These are phyloP conservation scores for Aspergillus eucalypticola DNA, from an alignment of 2,329 filamentous ascomycete species.

Conservation along the genomic window DNA sequence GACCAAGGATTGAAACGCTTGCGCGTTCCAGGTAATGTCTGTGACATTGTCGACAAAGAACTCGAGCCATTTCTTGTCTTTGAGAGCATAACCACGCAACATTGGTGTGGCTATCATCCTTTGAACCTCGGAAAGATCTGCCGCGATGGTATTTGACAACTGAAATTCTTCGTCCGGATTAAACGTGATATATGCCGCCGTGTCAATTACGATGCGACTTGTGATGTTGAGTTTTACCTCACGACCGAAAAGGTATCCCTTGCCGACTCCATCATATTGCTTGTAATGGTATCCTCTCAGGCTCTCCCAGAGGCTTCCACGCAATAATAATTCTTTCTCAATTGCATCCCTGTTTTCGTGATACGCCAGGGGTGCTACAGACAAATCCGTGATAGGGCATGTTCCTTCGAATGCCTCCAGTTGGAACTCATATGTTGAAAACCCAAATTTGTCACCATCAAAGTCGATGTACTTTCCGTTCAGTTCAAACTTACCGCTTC, in stretches of 20 bases:
- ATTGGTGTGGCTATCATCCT: slow-evolving; percentile 44
- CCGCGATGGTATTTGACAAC: background rate
- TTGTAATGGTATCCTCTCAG: background rate
- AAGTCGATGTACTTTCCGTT: background rate
- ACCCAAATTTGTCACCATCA: background rate
- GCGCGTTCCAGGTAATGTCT: slow-evolving; percentile 48
- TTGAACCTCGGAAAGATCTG: slow-evolving; percentile 43
- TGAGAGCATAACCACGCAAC: slow-evolving; percentile 52
- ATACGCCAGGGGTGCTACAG: background rate
- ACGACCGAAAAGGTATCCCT: background rate
- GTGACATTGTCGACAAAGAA: slow-evolving; percentile 43
- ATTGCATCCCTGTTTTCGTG: background rate
- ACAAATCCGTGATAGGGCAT: background rate
- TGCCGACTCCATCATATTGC: background rate
- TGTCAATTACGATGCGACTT: slow-evolving; percentile 53
- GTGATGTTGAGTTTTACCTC: background rate
- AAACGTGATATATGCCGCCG: slow-evolving; percentile 50
- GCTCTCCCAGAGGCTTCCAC: background rate
- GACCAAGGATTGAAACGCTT: slow-evolving; percentile 52
- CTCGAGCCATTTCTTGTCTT: slow-evolving; percentile 40
- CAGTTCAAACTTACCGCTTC: background rate
- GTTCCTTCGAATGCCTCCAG: background rate
- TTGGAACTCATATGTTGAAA: background rate
- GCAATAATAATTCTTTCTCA: background rate
- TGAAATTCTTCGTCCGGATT: slow-evolving; percentile 38